Evolutionary conservation across 2,329 filamentous ascomycete genomes (phyloP).

Genomic region (Penicillium sp.): DNA sequence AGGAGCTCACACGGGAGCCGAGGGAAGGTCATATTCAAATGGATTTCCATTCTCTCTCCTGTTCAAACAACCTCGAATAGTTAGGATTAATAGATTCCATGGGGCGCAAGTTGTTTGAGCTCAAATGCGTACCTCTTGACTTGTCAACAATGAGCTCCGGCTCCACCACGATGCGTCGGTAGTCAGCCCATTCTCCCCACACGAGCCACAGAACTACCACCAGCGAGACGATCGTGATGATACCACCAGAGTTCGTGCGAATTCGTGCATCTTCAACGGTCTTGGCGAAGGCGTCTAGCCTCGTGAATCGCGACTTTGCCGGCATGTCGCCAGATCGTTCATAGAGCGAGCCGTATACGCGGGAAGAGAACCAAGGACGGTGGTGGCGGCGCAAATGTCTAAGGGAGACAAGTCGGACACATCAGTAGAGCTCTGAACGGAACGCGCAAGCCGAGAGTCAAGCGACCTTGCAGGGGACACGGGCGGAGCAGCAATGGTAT

Average conservation of each 20-base stretch:
- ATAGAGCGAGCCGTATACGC: conserved; percentile 20
- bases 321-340: conserved; percentile 60
- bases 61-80: conserved; percentile 13
- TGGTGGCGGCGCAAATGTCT: conserved; percentile 7
- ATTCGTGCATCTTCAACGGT: conserved; percentile 97
- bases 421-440: conserved; percentile 12
- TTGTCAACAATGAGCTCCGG: conserved; percentile 96
- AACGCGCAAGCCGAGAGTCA: conserved; percentile 14
- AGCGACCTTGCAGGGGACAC: not conserved
- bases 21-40: conserved; percentile 95
- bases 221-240: conserved; percentile 89
- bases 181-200: conserved; percentile 95
- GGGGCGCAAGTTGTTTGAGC: not conserved
- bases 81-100: conserved; percentile 10
- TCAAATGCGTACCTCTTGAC: conserved; percentile 67
- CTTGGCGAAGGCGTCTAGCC: conserved; percentile 98
- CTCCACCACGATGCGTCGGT: conserved; percentile 78
- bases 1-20: conserved; percentile 90
- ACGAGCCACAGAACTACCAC: conserved; percentile 83
- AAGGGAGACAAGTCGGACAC: conserved; percentile 5
- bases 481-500: not conserved
- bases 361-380: conserved; percentile 2
- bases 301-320: conserved; percentile 87
- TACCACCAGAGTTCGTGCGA: conserved; percentile 89
- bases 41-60: conserved; percentile 99